Evolutionary conservation across 768 basidiomycete species (phyloP).

Genomic region (Amanita brunnescens): DNA sequence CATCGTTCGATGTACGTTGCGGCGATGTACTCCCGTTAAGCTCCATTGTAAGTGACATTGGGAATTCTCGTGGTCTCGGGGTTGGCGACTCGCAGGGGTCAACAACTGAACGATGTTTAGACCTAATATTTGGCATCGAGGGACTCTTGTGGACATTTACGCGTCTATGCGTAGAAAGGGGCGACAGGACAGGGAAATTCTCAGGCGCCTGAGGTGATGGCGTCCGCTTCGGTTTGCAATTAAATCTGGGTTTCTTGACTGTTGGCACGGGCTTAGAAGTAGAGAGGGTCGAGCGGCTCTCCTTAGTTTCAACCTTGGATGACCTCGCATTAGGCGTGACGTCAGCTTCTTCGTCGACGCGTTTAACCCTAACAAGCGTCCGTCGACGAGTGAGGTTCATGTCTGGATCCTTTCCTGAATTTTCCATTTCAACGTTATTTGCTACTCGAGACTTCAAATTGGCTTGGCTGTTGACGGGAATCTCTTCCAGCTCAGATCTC

Average conservation of each 20-base stretch:
- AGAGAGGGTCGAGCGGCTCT: background rate
- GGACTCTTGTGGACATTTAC: conserved; percentile 2
- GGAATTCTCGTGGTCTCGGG: background rate
- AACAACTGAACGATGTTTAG: background rate
- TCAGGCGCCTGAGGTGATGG: background rate
- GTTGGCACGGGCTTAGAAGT: background rate
- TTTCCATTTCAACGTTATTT: background rate
- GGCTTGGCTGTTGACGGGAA: background rate
- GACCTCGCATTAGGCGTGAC: background rate
- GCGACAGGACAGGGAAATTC: background rate
- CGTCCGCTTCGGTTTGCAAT: background rate
- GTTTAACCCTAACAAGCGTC: background rate
- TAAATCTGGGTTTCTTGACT: background rate
- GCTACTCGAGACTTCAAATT: background rate
- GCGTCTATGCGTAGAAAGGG: background rate
- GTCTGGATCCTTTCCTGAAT: background rate
- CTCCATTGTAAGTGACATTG: background rate
- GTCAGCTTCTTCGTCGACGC: background rate
- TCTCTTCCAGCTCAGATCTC: background rate
- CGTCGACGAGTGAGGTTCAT: background rate
- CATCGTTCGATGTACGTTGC: background rate
- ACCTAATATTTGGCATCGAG: conserved; percentile 2
- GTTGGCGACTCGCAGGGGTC: background rate
- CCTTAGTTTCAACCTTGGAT: background rate
- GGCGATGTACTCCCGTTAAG: background rate